Conservation (phyloP, 1,139 yeast genomes). For the Zygosaccharomyces sapae region DNA sequence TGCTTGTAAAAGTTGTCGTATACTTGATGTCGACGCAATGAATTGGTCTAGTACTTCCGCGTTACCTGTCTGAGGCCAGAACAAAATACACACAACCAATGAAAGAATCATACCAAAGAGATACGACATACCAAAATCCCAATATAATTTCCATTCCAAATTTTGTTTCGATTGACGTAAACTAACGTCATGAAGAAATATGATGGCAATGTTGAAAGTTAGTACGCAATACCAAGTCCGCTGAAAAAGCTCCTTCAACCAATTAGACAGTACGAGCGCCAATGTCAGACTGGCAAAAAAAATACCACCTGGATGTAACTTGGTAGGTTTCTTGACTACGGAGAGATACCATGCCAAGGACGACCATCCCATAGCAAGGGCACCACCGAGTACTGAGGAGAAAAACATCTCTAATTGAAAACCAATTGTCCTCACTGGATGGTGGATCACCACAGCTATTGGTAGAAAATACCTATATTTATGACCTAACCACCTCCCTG, state of each 20-base stretch:
- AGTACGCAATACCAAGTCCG: conserved; percentile 40
- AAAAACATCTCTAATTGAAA: conserved; percentile 46
- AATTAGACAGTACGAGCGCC: conserved; percentile 39
- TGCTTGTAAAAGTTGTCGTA: conserved; percentile 27
- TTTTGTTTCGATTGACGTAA: conserved; percentile 22
- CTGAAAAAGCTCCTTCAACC: conserved; percentile 42
- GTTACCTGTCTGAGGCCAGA: conserved; percentile 44
- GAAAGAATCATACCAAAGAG: conserved; percentile 42
- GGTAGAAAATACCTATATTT: conserved; percentile 40
- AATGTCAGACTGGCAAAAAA: conserved; percentile 42
- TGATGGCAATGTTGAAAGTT: conserved; percentile 40
- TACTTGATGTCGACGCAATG: conserved; percentile 22
- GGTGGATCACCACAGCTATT: conserved; percentile 43
- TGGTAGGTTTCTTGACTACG: conserved; percentile 39
- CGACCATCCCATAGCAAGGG: conserved; percentile 47
- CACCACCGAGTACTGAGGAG: conserved; percentile 42
- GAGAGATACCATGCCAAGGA: conserved; percentile 43
- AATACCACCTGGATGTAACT: conserved; percentile 46
- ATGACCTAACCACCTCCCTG: conserved; percentile 44
- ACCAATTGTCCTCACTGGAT: conserved; percentile 47
- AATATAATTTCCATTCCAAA: conserved; percentile 39
- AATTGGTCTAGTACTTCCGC: conserved; percentile 28
- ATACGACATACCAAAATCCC: conserved; percentile 46
- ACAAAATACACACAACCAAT: conserved; percentile 35
- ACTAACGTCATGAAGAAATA: conserved; percentile 35